Base-by-base conservation (phyloP, 768 basidiomycete genomes). In the Hygrophoropsis aurantiaca region DNA sequence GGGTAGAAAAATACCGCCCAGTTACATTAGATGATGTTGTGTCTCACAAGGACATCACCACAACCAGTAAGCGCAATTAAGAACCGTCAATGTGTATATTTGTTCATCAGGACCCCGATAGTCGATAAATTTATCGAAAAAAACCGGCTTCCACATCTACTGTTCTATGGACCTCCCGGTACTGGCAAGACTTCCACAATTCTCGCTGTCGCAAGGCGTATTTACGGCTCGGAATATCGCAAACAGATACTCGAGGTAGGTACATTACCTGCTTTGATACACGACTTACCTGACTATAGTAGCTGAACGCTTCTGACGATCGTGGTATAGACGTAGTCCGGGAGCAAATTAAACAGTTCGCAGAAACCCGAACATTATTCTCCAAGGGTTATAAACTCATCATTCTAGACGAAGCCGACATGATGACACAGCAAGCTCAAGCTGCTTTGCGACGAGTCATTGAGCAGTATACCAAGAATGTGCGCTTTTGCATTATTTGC, bases 371-470 rank as follows among this genome's bases (percentile, higher is more conserved):
- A 42, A 97, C 93, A 9, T 69, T 97, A 5, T 87, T 84, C 61
- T 82, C 92, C 11, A 94, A 94, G 59, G 92, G 92, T 15, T 98
- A 85, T 80, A 99, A 98, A 61, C 85, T 99, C 63, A 95, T 99
- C 67, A 85, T 99, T 51, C 82, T 99, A 26, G 97, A 99, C 57
- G 97, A 99, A 68, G 97, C 97, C n/a, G 97, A 99, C 74, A 97
- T 97, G 95, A 99, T 99, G 97, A 99, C 97, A 0, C 87, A 93
- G 53, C 87, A 90, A 46, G 97, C 97, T 1, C 97, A 99, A 62
- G 90, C 94, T 3, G 97, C 97, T 20, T 80, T 99, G 24, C 88
- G 97, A 23, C 87, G 97, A 58, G 88, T 98, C 27, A 97, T 99
- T 55, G 97, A 99, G 67, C 94, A 97, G 55, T 98, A 97, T 67